Percentiles rank a stretch among this genome's conserved stretches.
Conservation (phyloP, 2,329 filamentous ascomycete genomes). For the Apiospora koreana region DNA sequence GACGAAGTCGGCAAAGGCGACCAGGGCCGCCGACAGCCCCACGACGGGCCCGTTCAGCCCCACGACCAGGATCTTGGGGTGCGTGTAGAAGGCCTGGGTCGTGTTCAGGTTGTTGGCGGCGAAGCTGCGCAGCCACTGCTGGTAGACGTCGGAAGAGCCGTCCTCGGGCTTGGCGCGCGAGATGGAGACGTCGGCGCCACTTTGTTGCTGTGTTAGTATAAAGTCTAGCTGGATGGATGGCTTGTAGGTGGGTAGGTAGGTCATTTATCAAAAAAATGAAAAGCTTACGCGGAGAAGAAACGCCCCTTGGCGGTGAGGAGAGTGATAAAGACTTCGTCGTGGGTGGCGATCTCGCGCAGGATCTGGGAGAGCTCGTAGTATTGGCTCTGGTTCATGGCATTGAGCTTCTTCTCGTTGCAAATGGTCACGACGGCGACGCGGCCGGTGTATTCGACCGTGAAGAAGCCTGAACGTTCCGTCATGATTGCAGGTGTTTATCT, state of each 20-base stretch:
- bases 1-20: slow-evolving; percentile 87
- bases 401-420: slow-evolving; percentile 83
- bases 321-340: slow-evolving; percentile 82
- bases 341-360: slow-evolving; percentile 75
- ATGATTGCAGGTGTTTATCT: slow-evolving; percentile 24
- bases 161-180: slow-evolving; percentile 19
- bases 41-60: slow-evolving; percentile 92
- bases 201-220: neutral
- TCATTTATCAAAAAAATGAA: neutral
- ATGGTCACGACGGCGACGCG: slow-evolving; percentile 84
- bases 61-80: slow-evolving; percentile 89
- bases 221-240: neutral
- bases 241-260: neutral
- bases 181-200: slow-evolving; percentile 74
- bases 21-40: slow-evolving; percentile 81
- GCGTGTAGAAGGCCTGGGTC: slow-evolving; percentile 86
- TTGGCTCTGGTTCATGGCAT: slow-evolving; percentile 69
- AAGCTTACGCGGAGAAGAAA: slow-evolving; percentile 80
- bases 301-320: slow-evolving; percentile 81
- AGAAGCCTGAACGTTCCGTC: slow-evolving; percentile 42
- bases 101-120: slow-evolving; percentile 86
- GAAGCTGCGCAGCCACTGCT: slow-evolving; percentile 68
- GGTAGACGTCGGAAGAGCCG: slow-evolving; percentile 35
- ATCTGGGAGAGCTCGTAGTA: slow-evolving; percentile 78
- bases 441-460: slow-evolving; percentile 62